A percentile compares a stretch with the other conserved stretches of the same genome.
These are phyloP conservation scores for Crucihimalaya himalaica DNA, from an alignment of 345 rosid genomes.

Conservation along the genomic window DNA sequence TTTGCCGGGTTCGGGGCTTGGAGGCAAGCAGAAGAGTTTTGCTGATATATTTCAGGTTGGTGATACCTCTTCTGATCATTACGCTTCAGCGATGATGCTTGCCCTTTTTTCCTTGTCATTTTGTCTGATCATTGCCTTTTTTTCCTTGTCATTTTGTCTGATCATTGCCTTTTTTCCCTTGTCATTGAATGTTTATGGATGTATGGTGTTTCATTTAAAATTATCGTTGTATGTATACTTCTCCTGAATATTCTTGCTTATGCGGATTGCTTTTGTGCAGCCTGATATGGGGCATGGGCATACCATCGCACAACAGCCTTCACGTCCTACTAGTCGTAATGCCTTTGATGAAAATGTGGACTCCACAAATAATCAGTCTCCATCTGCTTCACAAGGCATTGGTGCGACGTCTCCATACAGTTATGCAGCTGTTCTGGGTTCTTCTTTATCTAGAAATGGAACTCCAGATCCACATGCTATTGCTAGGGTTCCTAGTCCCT, in stretches of 20 bases:
- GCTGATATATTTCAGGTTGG: constrained; percentile 89
- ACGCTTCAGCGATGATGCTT: too few species aligned
- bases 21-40: constrained; percentile 75
- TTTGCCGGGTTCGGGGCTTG: constrained; percentile 63
- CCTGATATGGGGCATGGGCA: constrained; percentile 31
- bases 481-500: constrained; percentile 88
- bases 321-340: constrained; percentile 81
- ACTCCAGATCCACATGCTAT: constrained; percentile 88
- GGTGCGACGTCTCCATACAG: constrained; percentile 59
- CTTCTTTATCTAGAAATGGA: constrained; percentile 75
- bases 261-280: constrained; percentile 45
- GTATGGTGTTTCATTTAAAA: too few species aligned
- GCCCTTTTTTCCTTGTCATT: too few species aligned
- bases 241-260: not conserved
- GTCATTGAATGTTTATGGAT: too few species aligned
- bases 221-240: constrained; percentile 23
- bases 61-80: not conserved
- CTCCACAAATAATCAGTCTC: constrained; percentile 49
- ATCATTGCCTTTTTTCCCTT: too few species aligned
- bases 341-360: constrained; percentile 68
- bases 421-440: constrained; percentile 79
- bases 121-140: too few species aligned
- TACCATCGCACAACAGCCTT: constrained; percentile 26
- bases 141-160: too few species aligned
- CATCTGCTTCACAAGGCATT: constrained; percentile 50